Evolutionary conservation across 148 eudicot species (phyloP).

Genomic region (Cornus kousa): DNA sequence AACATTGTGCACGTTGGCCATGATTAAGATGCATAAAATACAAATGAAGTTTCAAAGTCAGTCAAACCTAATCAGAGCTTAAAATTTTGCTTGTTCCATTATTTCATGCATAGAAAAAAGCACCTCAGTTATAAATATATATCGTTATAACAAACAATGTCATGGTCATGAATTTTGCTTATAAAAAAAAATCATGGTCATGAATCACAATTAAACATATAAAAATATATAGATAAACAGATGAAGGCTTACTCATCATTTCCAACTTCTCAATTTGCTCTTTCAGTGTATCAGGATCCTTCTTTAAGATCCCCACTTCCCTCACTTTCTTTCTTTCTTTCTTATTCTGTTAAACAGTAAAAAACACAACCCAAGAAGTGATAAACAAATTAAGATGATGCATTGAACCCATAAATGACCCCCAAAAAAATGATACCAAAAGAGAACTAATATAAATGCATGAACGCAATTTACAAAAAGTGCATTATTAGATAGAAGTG

Average conservation of each 20-base stretch:
- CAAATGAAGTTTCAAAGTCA: too few relatives aligned
- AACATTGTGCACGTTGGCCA: too few relatives aligned
- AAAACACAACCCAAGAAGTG: conserved; percentile 17
- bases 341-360: conserved; percentile 76
- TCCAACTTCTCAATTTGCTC: conserved; percentile 92
- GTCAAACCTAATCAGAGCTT: too few relatives aligned
- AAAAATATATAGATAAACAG: background rate
- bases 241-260: conserved; percentile 70
- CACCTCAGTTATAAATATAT: background rate
- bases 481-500: background rate
- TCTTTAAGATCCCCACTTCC: conserved; percentile 96
- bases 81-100: too few relatives aligned
- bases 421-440: conserved; percentile 3
- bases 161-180: too few relatives aligned
- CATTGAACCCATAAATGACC: conserved; percentile 17
- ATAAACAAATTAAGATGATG: background rate
- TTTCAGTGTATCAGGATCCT: conserved; percentile 87
- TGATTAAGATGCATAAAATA: too few relatives aligned
- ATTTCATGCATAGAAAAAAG: too few relatives aligned
- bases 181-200: too few relatives aligned
- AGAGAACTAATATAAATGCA: conserved; percentile 27
- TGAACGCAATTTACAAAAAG: background rate
- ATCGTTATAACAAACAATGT: background rate
- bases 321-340: conserved; percentile 96
- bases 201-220: too few relatives aligned